These are phyloP conservation scores for Macrolepiota dolichaula DNA, from an alignment of 768 basidiomycete species.

Conservation along the genomic window DNA sequence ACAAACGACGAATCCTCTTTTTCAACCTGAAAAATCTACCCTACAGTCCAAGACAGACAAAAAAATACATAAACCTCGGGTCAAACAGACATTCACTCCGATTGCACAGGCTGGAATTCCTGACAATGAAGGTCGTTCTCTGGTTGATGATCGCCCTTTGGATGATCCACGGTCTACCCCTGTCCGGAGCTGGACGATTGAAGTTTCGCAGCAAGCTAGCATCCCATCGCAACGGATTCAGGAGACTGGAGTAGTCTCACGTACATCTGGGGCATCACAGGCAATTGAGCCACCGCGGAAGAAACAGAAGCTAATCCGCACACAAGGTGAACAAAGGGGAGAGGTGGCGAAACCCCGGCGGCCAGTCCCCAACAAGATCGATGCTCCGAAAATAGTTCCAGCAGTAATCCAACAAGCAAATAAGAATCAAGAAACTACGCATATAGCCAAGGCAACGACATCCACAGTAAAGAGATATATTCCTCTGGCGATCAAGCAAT, in stretches of 20 bases:
- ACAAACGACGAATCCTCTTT: not conserved
- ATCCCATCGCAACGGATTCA: not conserved
- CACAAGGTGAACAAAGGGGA: too few relatives aligned
- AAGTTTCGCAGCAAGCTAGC: not conserved
- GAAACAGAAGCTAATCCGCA: not conserved
- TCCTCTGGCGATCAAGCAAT: not conserved
- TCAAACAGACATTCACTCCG: not conserved
- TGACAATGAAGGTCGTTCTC: not conserved
- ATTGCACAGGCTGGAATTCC: not conserved
- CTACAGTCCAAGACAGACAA: not conserved
- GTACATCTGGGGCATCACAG: not conserved
- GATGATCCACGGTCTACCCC: not conserved
- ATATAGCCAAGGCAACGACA: not conserved
- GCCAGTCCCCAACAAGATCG: not conserved
- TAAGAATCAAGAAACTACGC: not conserved
- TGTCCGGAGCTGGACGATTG: not conserved
- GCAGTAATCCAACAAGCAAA: not conserved
- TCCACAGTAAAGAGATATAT: constrained; percentile 1
- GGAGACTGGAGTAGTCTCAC: not conserved
- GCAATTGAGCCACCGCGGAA: not conserved
- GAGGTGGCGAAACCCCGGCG: not conserved
- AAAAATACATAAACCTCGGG: not conserved
- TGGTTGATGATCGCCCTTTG: not conserved
- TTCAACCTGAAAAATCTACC: not conserved
- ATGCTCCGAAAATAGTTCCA: not conserved